phyloP scores from a whole-genome alignment of 208 protist genomes.

The Crithidia expoeki region DNA sequence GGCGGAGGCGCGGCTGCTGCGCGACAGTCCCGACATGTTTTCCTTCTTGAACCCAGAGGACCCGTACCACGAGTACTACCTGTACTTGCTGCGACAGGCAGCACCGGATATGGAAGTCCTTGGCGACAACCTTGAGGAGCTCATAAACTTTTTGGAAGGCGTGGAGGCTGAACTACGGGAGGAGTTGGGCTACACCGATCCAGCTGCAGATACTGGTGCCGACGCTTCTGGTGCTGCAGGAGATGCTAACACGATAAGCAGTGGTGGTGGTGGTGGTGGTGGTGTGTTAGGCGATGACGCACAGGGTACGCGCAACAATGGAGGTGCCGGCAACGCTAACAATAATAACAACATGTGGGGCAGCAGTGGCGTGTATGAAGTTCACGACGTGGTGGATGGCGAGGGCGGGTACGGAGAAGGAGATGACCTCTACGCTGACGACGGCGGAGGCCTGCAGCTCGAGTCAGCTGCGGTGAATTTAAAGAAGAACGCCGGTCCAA shows the following conservation, averaged over 20 bases:
- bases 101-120: conserved; percentile 84
- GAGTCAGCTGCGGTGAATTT: conserved; percentile 66
- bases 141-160: conserved; percentile 66
- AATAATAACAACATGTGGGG: conserved; percentile 25
- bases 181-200: conserved; percentile 50
- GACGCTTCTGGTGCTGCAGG: not conserved
- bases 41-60: conserved; percentile 84
- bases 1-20: conserved; percentile 75
- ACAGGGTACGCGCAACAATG: not conserved
- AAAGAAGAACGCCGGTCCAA: conserved; percentile 39
- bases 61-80: conserved; percentile 89
- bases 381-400: conserved; percentile 27
- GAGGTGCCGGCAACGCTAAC: not conserved
- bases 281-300: conserved; percentile 43
- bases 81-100: conserved; percentile 75
- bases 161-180: conserved; percentile 71
- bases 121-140: conserved; percentile 85
- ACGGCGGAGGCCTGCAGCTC: conserved; percentile 66
- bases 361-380: conserved; percentile 12
- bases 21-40: conserved; percentile 74
- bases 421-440: conserved; percentile 40
- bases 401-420: conserved; percentile 44
- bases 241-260: conserved; percentile 3
- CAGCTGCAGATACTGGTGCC: not conserved
- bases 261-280: conserved; percentile 24